Conservation (phyloP, 2,329 filamentous ascomycete genomes). For the Phaeosphaeriaceae sp. region DNA sequence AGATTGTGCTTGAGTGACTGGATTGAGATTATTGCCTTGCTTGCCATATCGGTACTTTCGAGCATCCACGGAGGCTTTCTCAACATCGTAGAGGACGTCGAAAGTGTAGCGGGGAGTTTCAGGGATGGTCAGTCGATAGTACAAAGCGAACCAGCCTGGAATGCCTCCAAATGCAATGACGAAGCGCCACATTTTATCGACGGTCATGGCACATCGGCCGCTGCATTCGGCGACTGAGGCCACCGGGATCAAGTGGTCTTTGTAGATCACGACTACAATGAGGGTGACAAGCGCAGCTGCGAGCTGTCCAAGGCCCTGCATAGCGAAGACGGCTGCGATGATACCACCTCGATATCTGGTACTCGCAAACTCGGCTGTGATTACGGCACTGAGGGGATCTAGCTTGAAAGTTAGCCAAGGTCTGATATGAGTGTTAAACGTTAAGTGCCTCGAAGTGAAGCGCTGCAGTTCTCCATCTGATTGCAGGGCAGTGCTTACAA, state of each 20-base stretch:
- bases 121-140: slow-evolving; percentile 86
- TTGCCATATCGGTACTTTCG: slow-evolving; percentile 75
- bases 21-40: slow-evolving; percentile 66
- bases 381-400: slow-evolving; percentile 79
- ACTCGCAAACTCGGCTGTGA: slow-evolving; percentile 86
- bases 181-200: slow-evolving; percentile 88
- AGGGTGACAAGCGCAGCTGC: slow-evolving; percentile 77
- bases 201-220: slow-evolving; percentile 70
- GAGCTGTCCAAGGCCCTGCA: slow-evolving; percentile 86
- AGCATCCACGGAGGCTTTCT: slow-evolving; percentile 70
- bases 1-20: slow-evolving; percentile 67
- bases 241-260: slow-evolving; percentile 65
- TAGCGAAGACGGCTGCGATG: slow-evolving; percentile 87
- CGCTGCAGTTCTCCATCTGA: not conserved
- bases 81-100: slow-evolving; percentile 76
- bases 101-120: slow-evolving; percentile 91
- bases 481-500: slow-evolving; percentile 17
- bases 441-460: not conserved
- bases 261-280: slow-evolving; percentile 76
- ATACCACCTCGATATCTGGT: slow-evolving; percentile 87
- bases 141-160: slow-evolving; percentile 81
- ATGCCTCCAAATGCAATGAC: slow-evolving; percentile 84
- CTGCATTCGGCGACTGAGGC: slow-evolving; percentile 65
- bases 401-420: slow-evolving; percentile 3
- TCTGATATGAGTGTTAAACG: no score